Conservation (phyloP, 2,329 filamentous ascomycete genomes). For the Botryotinia globosa region DNA sequence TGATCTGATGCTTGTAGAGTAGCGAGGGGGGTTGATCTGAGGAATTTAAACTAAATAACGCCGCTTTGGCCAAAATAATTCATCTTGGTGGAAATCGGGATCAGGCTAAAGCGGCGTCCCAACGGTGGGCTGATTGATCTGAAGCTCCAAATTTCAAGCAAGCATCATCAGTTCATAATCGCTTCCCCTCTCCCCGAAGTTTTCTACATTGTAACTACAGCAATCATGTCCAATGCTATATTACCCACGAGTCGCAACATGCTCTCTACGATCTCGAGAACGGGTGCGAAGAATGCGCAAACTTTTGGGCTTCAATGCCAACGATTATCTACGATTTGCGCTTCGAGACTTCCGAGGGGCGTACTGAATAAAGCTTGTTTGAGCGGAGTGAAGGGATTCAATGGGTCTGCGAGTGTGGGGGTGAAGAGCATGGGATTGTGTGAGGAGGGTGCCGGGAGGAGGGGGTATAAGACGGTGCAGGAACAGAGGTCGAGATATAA, state of each 20-base stretch:
- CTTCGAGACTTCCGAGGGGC: not conserved
- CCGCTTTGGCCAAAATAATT: not conserved
- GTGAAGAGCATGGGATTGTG: not conserved
- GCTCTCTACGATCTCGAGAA: not conserved
- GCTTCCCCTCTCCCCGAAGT: not conserved
- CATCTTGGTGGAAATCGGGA: too few relatives aligned
- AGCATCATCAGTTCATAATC: not conserved
- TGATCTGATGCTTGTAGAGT: conserved; percentile 9
- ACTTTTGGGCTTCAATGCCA: conserved; percentile 22
- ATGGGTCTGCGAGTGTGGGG: not conserved
- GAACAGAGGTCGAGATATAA: conserved; percentile 36
- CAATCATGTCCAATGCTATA: conserved; percentile 4
- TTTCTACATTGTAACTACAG: not conserved
- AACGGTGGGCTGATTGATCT: not conserved
- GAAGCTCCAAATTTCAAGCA: conserved; percentile 5
- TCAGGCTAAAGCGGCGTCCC: not conserved
- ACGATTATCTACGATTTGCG: conserved; percentile 20
- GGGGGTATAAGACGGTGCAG: conserved; percentile 37
- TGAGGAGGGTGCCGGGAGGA: not conserved
- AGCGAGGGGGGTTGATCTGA: conserved; percentile 7
- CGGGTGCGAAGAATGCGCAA: not conserved
- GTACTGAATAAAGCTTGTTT: not conserved
- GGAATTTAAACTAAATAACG: not conserved
- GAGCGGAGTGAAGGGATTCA: not conserved
- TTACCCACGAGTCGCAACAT: not conserved